phyloP scores from a whole-genome alignment of 2,329 filamentous ascomycete species.

The Pezicula neosporulosa region DNA sequence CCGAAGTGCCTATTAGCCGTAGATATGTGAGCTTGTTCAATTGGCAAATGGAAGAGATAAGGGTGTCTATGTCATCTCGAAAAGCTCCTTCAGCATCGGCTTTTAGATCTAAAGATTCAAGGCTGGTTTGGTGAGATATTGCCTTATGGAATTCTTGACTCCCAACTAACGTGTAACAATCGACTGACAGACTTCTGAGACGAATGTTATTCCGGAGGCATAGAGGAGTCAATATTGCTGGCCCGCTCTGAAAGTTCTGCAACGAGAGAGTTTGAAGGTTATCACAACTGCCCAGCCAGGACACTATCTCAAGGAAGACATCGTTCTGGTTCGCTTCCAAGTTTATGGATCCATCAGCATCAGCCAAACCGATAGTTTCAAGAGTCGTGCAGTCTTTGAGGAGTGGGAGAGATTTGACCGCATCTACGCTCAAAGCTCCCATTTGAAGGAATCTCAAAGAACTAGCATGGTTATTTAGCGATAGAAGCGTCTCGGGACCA shows the following conservation, averaged over 20 bases:
- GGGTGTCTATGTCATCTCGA: constrained; percentile 42
- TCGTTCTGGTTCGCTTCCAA: constrained; percentile 50
- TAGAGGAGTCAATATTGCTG: constrained; percentile 48
- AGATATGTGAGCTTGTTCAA: constrained; percentile 50
- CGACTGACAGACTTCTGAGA: constrained; percentile 45
- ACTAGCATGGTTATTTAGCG: constrained; percentile 46
- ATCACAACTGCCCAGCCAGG: constrained; percentile 52
- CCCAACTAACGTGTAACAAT: constrained; percentile 43
- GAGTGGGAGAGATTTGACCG: constrained; percentile 43
- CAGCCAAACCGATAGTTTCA: constrained; percentile 43
- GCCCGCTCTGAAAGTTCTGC: constrained; percentile 45
- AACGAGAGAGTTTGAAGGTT: constrained; percentile 47
- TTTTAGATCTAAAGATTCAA: constrained; percentile 42
- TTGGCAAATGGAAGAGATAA: constrained; percentile 47
- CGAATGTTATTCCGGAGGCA: constrained; percentile 41
- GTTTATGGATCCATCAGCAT: constrained; percentile 37
- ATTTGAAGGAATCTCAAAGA: constrained; percentile 53
- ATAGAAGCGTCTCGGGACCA: constrained; percentile 48
- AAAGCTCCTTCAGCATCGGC: constrained; percentile 43
- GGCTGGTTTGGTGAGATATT: constrained; percentile 43
- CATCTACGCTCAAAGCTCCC: constrained; percentile 41
- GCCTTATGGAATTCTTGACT: constrained; percentile 49
- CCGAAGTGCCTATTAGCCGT: constrained; percentile 46
- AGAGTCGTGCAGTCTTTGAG: constrained; percentile 46
- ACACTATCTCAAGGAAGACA: constrained; percentile 44